Conservation (phyloP, 192 early-diverging fungal genomes). For the Mortierella antarctica region DNA sequence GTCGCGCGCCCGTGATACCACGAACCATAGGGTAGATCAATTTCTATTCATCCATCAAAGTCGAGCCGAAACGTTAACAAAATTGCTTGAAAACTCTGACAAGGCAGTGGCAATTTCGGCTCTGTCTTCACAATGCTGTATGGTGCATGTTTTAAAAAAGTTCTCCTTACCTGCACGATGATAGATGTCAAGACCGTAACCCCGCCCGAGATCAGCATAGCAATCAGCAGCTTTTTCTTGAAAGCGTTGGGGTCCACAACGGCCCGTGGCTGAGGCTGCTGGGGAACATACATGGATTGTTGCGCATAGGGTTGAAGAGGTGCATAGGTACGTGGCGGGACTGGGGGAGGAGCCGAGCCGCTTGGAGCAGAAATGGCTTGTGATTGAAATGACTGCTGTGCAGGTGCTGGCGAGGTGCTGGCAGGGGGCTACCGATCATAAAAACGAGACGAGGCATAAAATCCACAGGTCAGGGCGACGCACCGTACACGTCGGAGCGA, state of each 20-base stretch:
- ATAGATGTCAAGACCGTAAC: constrained; percentile 29
- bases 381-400: constrained; percentile 20
- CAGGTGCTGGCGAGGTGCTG: background rate
- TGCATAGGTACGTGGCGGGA: constrained; percentile 42
- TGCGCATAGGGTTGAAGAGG: constrained; percentile 19
- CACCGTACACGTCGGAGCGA: background rate
- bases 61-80: background rate
- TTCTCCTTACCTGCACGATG: constrained; percentile 35
- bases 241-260: constrained; percentile 42
- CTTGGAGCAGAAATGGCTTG: constrained; percentile 2
- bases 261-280: constrained; percentile 9
- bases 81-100: background rate
- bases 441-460: background rate
- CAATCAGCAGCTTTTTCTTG: constrained; percentile 46
- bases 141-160: background rate
- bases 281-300: constrained; percentile 12
- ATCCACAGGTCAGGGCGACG: too few species aligned
- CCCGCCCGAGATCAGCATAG: constrained; percentile 45
- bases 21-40: constrained; percentile 47
- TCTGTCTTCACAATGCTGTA: background rate
- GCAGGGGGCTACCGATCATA: constrained; percentile 12
- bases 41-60: constrained; percentile 16
- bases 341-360: constrained; percentile 24
- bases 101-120: background rate
- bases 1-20: constrained; percentile 43